These are phyloP conservation scores for Apiotrichum laibachii DNA, from an alignment of 1,284 basidiomycete genomes.

Conservation along the genomic window DNA sequence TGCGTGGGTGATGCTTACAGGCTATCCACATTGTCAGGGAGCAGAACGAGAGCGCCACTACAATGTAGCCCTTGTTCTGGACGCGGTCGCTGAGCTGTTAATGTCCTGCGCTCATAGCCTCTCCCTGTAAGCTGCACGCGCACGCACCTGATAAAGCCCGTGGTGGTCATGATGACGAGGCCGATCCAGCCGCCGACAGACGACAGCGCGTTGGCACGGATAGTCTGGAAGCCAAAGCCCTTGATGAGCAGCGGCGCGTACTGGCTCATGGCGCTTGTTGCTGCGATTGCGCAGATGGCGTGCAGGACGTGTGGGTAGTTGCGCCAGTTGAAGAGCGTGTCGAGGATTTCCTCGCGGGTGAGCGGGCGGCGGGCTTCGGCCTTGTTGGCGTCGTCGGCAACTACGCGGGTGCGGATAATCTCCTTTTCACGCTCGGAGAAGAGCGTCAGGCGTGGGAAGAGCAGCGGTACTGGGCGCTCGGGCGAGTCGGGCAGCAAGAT, in stretches of 20 bases:
- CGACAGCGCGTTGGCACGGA: constrained; percentile 33
- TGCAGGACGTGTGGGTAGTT: constrained; percentile 39
- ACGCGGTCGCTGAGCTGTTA: constrained; percentile 20
- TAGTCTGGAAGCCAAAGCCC: constrained; percentile 50
- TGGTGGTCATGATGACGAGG: constrained; percentile 17
- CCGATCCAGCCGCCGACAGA: constrained; percentile 31
- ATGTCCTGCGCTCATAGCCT: too few relatives aligned
- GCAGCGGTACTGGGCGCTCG: constrained; percentile 18
- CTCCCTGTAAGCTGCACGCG: constrained; percentile 9
- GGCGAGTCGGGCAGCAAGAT: constrained; percentile 30
- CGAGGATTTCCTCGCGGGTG: constrained; percentile 24
- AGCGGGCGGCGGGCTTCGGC: constrained; percentile 10
- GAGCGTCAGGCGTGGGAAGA: constrained; percentile 20
- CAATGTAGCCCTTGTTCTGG: constrained; percentile 19
- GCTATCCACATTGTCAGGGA: constrained; percentile 28
- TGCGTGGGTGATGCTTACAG: constrained; percentile 8
- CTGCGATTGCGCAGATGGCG: constrained; percentile 29
- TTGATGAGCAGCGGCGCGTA: constrained; percentile 29
- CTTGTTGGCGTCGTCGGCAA: constrained; percentile 33
- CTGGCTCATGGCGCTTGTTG: constrained; percentile 22
- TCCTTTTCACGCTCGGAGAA: constrained; percentile 34
- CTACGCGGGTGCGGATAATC: constrained; percentile 32
- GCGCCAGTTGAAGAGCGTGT: constrained; percentile 30
- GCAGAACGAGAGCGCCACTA: constrained; percentile 17
- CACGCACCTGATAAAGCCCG: constrained; percentile 20